A percentile compares a stretch with the other conserved stretches of the same genome.
Conservation (phyloP, 2,329 filamentous ascomycete species). For the Fusarium avenaceum region DNA sequence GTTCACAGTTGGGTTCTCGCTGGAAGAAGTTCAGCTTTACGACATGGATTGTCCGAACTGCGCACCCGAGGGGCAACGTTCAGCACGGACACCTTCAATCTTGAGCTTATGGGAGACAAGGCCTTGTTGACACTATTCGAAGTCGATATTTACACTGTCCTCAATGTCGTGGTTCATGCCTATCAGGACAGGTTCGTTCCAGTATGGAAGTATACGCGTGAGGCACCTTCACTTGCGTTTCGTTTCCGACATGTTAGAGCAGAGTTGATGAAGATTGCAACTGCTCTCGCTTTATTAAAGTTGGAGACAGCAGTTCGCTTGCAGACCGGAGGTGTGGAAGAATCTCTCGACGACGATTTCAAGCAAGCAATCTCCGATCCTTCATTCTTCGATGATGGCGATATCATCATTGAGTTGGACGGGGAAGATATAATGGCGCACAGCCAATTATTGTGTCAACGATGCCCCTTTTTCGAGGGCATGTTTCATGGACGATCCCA, state of each 20-base stretch:
- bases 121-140: slow-evolving; percentile 74
- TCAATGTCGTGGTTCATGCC: slow-evolving; percentile 83
- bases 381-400: slow-evolving; percentile 81
- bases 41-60: slow-evolving; percentile 71
- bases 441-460: slow-evolving; percentile 81
- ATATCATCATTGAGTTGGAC: slow-evolving; percentile 83
- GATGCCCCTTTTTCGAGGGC: slow-evolving; percentile 93
- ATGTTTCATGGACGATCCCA: slow-evolving; percentile 89
- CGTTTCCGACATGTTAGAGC: slow-evolving; percentile 83
- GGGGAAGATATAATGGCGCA: slow-evolving; percentile 81
- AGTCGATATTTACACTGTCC: slow-evolving; percentile 80
- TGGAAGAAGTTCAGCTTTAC: slow-evolving; percentile 78
- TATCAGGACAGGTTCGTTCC: slow-evolving; percentile 87
- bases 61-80: slow-evolving; percentile 52
- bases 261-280: slow-evolving; percentile 90
- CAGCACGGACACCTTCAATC: slow-evolving; percentile 49
- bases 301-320: slow-evolving; percentile 83
- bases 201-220: slow-evolving; percentile 85
- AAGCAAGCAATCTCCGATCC: slow-evolving; percentile 75
- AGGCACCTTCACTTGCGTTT: slow-evolving; percentile 73
- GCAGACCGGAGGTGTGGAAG: slow-evolving; percentile 73
- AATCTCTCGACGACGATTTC: slow-evolving; percentile 77
- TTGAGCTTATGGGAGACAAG: slow-evolving; percentile 61
- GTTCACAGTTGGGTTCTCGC: slow-evolving; percentile 85
- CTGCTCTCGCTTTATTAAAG: slow-evolving; percentile 75